Base-by-base conservation (phyloP, 2,329 filamentous ascomycete species). In the Colletotrichum sp. region DNA sequence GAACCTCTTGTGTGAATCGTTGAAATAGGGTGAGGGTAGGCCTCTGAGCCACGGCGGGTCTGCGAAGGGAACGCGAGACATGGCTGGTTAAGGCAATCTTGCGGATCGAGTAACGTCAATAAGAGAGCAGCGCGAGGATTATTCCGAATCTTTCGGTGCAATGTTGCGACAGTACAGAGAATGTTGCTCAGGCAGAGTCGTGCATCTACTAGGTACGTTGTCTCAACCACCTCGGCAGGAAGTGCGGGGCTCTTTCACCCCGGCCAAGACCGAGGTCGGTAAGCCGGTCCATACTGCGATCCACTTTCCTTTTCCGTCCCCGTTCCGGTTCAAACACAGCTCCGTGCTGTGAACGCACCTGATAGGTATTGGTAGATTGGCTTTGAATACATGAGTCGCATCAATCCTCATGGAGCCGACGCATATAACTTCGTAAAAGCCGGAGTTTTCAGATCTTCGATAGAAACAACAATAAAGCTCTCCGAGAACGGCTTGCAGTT, bases 1-100 rank as follows among this genome's bases (percentile, higher is more conserved):
- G 88, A 92, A 95, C 81, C 85, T 86, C 16, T 87, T 86, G 81
- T 95, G 93, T 6, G 92, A 91, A 5, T 90, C 87, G 28, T 90
- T 92, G 85, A 94, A 94, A 85, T 95, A 94, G 15, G 94, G 92
- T 1, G 92, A 94, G 1, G 94, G 94, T 4, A 95, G 87, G 68
- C 93, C 93, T 79, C 88, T 88, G 63, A 95, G 88, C 85, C 93
- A 95, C 2, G 93, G 90, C 2, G 94, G 94, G 80, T 96, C 94
- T 7, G 93, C 92, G 85, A 95, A 95, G 67, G 94, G 94, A 32
- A 67, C 44, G 1, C 64, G n/a, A 26, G 64, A 67, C 64, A 67
- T 67, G 6, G n/a, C 7, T 13, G 6, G 4, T 7, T 83, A 12
- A n/a, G 1, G 44, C n/a, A 22, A 48, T n/a, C 10, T 48, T 7